Evolutionary conservation across 1,139 yeast species (phyloP).

Genomic region (Debaryomycetaceae sp.): DNA sequence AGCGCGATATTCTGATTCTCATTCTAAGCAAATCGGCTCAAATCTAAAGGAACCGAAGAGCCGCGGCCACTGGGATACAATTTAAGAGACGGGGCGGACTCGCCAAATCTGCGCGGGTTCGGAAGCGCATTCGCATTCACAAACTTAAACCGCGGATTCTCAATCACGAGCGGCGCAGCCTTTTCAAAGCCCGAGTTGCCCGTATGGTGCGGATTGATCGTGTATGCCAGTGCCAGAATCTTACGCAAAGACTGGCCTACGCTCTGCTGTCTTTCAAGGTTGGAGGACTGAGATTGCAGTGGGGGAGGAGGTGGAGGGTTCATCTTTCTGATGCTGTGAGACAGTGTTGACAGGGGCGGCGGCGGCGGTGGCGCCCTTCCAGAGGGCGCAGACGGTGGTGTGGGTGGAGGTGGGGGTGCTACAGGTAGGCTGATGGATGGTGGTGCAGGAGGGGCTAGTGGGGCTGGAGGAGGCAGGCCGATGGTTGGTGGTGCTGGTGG

Average conservation of each 20-base stretch:
- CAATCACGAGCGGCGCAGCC: slow-evolving; percentile 36
- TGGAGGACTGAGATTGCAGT: slow-evolving; percentile 3
- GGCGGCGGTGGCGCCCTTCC: slow-evolving; percentile 4
- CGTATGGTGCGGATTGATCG: slow-evolving; percentile 26
- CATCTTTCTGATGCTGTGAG: slow-evolving; percentile 11
- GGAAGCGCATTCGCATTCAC: slow-evolving; percentile 63
- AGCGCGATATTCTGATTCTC: background rate
- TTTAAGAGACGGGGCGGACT: slow-evolving; percentile 38
- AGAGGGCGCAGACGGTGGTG: slow-evolving; percentile 3
- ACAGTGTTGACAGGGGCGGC: slow-evolving; percentile 5
- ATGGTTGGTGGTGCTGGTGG: slow-evolving; percentile 5
- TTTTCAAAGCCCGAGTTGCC: slow-evolving; percentile 6
- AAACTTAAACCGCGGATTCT: slow-evolving; percentile 67
- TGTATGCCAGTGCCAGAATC: slow-evolving; percentile 48
- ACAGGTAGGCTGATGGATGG: slow-evolving; percentile 3
- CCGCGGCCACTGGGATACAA: slow-evolving; percentile 96
- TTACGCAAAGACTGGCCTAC: slow-evolving; percentile 42
- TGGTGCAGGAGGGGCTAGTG: slow-evolving; percentile 5
- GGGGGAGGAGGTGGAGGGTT: slow-evolving; percentile 30
- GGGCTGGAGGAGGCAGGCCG: slow-evolving; percentile 5
- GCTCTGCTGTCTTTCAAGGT: slow-evolving; percentile 32
- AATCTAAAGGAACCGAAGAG: slow-evolving; percentile 77
- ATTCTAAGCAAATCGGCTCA: slow-evolving; percentile 18
- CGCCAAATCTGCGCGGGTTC: slow-evolving; percentile 68
- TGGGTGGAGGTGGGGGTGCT: slow-evolving; percentile 5